Percentiles rank a stretch among this genome's conserved stretches.
Evolutionary conservation across 768 basidiomycete genomes (phyloP).

Genomic region (Trametes cingulata): DNA sequence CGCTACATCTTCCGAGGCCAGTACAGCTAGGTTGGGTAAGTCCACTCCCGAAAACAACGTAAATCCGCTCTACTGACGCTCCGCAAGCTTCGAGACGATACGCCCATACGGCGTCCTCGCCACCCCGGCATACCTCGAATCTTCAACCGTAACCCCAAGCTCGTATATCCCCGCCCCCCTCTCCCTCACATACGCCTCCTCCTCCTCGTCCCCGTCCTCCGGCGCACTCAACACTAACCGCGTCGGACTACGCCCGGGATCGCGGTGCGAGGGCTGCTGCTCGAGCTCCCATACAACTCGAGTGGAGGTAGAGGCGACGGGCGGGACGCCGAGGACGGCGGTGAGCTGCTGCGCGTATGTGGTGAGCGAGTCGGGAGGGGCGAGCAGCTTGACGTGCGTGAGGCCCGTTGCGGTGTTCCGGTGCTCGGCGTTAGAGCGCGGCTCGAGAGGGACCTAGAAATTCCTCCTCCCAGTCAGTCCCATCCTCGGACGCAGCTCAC

Average conservation of each 20-base stretch:
- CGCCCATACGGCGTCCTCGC: constrained; percentile 51
- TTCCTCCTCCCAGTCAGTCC: background rate
- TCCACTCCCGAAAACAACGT: no score
- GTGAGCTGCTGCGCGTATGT: constrained; percentile 42
- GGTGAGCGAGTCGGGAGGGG: constrained; percentile 31
- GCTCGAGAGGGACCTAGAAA: constrained; percentile 50
- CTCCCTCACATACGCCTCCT: constrained; percentile 33
- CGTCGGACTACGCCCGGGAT: constrained; percentile 16
- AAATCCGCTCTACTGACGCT: background rate
- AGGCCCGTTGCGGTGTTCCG: constrained; percentile 51
- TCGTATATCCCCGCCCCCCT: constrained; percentile 49
- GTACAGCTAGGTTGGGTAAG: no score
- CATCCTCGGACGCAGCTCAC: background rate
- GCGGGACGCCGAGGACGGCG: constrained; percentile 47
- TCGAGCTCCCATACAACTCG: constrained; percentile 47
- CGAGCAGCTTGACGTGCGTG: constrained; percentile 49
- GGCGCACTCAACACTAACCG: constrained; percentile 42
- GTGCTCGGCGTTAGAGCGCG: constrained; percentile 50
- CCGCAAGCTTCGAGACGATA: constrained; percentile 41
- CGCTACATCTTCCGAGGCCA: no score
- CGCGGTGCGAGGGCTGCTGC: constrained; percentile 24
- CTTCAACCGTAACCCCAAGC: constrained; percentile 48
- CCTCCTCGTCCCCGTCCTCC: constrained; percentile 34
- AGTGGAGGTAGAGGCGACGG: constrained; percentile 29
- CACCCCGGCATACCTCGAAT: constrained; percentile 31